Base-by-base conservation (phyloP, 139 green algal species). In the Tetratostichococcus sp. region DNA sequence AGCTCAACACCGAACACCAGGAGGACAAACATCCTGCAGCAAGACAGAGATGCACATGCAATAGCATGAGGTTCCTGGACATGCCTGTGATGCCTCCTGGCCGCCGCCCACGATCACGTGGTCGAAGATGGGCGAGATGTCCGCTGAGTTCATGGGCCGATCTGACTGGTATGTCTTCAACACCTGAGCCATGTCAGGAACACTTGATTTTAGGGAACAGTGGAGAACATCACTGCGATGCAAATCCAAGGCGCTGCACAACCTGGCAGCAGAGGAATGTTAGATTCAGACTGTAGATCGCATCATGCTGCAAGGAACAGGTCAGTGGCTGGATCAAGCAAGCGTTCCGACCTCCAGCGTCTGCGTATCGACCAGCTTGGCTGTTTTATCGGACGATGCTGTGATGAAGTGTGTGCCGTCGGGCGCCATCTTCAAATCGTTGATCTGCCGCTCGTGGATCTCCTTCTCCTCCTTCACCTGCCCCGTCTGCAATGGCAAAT, bases 371-470 rank as follows among this genome's bases (percentile, higher is more conserved):
- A 97, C 82, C 68, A 98, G 74, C 79, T 97, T 96, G 26, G 94
- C 85, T 0, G 88, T 95, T 78, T 94, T 96, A 85, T 99, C 96
- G 28, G 87, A 74, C 8, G 92, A 97, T 4, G 93, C 93, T 8
- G 95, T 98, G 76, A 99, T 90, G n/a, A 94, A 90, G 80, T 98
- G 92, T 21, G 90, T 95, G 71, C 88, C 86, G 66, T 99, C 96
- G 0, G 70, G 70, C 16, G 77, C 85, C 67, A 90, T 75, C 78
- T 85, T 79, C 79, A 93, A 69, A 77, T 97, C 92, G 43, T 87
- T 85, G 70, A 99, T 95, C 34, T 85, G 85, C 65, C 93, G 90
- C 65, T 93, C 86, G 81, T 99, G 95, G 1, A 96, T 79, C 71
- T 93, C 76, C 33, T 72, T 75, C 74, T 90, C 82, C 31, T 82